These are phyloP conservation scores for Gaeumannomyces sp. DNA, from an alignment of 2,329 filamentous ascomycete genomes.

Conservation along the genomic window DNA sequence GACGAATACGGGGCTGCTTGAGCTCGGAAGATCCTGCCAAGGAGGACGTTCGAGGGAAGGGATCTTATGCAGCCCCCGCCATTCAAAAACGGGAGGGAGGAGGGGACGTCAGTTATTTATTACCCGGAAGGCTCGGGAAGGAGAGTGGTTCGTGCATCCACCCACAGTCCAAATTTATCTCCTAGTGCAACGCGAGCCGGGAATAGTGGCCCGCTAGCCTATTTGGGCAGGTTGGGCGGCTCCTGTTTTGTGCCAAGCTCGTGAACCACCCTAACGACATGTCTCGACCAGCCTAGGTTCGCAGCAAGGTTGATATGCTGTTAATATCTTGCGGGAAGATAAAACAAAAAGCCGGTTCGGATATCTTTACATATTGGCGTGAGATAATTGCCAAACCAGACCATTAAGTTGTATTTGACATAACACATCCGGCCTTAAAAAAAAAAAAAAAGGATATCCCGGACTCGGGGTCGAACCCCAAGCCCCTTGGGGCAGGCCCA, in stretches of 20 bases:
- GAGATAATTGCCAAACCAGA: no score
- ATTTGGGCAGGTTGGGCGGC: no score
- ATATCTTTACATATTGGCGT: no score
- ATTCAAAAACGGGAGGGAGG: background rate
- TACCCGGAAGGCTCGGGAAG: background rate
- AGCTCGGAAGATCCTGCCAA: background rate
- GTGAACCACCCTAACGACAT: background rate
- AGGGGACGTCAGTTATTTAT: background rate
- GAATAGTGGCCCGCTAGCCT: background rate
- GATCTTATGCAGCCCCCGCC: no score
- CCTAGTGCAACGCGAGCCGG: background rate
- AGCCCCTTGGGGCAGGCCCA: background rate
- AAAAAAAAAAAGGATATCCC: background rate
- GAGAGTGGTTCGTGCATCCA: background rate
- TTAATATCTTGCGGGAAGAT: no score
- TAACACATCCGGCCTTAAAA: no score
- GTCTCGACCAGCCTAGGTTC: background rate
- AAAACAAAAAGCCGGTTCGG: no score
- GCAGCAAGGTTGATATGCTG: no score
- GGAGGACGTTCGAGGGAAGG: background rate
- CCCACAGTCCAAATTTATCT: background rate
- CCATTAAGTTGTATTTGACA: no score
- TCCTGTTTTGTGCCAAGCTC: no score
- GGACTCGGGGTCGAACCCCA: background rate
- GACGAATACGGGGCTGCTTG: background rate